Base-by-base conservation (phyloP, 257 asterid species). In the Salvia miltiorrhiza region DNA sequence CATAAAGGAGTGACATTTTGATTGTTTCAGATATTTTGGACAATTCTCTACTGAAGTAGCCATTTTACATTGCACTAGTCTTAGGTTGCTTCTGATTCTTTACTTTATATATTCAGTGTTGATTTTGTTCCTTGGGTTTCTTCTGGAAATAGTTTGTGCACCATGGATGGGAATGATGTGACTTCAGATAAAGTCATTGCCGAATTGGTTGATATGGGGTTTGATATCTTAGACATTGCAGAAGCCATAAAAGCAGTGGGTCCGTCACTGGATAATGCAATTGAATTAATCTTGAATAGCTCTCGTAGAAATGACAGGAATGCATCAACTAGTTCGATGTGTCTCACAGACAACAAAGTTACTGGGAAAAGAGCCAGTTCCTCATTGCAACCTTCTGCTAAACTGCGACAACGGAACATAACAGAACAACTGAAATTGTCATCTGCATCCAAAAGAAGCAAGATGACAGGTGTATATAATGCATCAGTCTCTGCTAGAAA, bases 121-220 rank as follows among this genome's bases (percentile, higher is more conserved):
- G 41, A 59, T 62, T 50, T 12, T 47, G 62, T 23, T 39, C 52
- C 14, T 14, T n/a, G 26, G 64, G 69, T 60, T 73, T 23, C 28
- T 40, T 69, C 13, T 45, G 60, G 45, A 52, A 14, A 40, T 54
- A 76, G 80, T 61, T 76, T 58, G 7, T 65, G 69, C 40, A 55
- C 48, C 63, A 82, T 87, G 93, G 84, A 74, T 32, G 67, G 70
- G 43, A 59, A 47, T 24, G 56, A 60, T 52, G 62, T 74, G 75
- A 77, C 63, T 39, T 71, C 77, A 3, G 94, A 89, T 77, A 77
- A 71, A 64, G 84, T 82, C 20, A 71, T 79, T 52, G 87, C 90
- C n/a, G 83, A 78, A 62, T 69, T 89, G 72, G 73, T 87, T 62
- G 88, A 77, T 24, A 89, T 89, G 94, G 94, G 96, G 28, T 89